Evolutionary conservation across 805 yeast species (phyloP).

Genomic region (Nakazawaea ambrosiae): DNA sequence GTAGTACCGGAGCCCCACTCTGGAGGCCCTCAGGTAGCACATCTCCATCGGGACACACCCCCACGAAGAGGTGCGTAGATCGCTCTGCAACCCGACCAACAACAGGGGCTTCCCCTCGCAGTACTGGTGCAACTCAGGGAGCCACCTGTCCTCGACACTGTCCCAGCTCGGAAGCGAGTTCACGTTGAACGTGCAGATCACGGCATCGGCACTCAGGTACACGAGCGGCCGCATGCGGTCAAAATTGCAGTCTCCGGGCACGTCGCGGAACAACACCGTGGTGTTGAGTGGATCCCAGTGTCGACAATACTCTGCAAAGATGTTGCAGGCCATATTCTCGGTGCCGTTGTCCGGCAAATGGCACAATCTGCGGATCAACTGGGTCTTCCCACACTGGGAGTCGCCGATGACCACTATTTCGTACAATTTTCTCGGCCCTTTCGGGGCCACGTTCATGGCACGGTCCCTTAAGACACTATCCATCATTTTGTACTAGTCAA

Average conservation of each 20-base stretch:
- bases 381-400: no score
- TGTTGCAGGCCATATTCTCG: no score
- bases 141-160: conserved; percentile 33
- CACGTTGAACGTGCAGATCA: conserved; percentile 31
- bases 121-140: conserved; percentile 32
- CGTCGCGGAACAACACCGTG: no score
- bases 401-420: no score
- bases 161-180: conserved; percentile 26
- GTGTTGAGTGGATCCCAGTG: no score
- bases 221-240: conserved; percentile 36
- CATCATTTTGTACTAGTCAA: no score
- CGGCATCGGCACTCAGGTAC: conserved; percentile 31
- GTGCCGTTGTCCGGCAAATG: no score
- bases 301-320: no score
- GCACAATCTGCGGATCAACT: no score
- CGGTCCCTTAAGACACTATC: no score
- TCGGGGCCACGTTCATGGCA: no score
- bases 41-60: conserved; percentile 21
- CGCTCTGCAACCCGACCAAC: conserved; percentile 32
- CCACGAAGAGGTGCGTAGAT: conserved; percentile 16
- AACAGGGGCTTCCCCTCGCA: conserved; percentile 30
- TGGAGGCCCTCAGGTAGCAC: conserved; percentile 23
- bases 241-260: conserved; percentile 29
- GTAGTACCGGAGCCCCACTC: conserved; percentile 25
- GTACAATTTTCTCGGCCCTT: no score